A percentile compares a stretch with the other conserved stretches of the same genome.
Conservation (phyloP, 2,329 filamentous ascomycete species). For the Ophiostoma quercus region DNA sequence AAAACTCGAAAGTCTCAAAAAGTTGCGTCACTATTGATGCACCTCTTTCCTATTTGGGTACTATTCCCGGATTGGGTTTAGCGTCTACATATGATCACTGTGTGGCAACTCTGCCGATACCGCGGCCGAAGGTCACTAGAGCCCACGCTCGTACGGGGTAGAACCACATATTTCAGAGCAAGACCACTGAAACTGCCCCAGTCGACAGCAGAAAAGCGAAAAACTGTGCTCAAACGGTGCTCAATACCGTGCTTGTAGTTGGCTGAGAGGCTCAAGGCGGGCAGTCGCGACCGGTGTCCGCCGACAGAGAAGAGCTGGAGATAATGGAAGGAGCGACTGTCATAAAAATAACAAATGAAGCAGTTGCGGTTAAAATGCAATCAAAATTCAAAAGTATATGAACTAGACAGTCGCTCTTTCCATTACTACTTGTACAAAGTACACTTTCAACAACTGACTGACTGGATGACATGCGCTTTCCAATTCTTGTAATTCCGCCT, state of each 20-base stretch:
- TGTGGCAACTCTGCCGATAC: constrained; percentile 20
- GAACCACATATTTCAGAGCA: neutral
- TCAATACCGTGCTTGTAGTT: neutral
- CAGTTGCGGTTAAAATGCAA: neutral
- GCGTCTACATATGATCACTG: neutral
- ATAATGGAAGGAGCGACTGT: neutral
- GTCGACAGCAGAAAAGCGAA: constrained; percentile 1
- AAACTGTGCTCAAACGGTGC: too few species aligned
- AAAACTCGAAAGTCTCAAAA: neutral
- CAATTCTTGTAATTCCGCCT: neutral
- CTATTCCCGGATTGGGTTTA: constrained; percentile 25
- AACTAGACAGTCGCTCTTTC: neutral
- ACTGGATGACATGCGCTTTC: neutral
- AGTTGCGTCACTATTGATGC: neutral
- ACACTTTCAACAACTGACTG: neutral
- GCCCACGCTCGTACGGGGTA: neutral
- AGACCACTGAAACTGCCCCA: neutral
- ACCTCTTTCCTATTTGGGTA: constrained; percentile 27
- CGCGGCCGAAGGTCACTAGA: constrained; percentile 15
- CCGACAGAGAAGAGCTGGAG: neutral
- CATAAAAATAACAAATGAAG: neutral
- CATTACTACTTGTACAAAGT: neutral
- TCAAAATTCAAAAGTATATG: neutral
- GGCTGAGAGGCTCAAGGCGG: neutral
- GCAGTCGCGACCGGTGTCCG: constrained; percentile 9